Percentiles rank a stretch among this genome's conserved stretches.
These are phyloP conservation scores for Cicer chorassanicum DNA, from an alignment of 306 rosid species.

Conservation along the genomic window DNA sequence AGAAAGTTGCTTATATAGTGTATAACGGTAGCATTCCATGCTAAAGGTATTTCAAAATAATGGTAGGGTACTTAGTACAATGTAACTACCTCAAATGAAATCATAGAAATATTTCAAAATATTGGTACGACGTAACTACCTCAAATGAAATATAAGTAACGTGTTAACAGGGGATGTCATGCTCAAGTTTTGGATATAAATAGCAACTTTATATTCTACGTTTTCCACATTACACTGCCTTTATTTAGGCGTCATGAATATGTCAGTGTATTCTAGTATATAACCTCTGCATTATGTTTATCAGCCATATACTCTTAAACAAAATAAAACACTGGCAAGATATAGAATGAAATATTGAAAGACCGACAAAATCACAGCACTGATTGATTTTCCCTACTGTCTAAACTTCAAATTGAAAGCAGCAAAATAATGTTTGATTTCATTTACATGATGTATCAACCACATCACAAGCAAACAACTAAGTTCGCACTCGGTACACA, in stretches of 20 bases:
- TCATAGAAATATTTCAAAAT: not conserved
- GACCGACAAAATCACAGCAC: not conserved
- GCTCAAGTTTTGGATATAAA: not conserved
- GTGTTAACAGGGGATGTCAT: not conserved
- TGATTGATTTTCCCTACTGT: slow-evolving; percentile 21
- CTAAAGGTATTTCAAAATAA: not conserved
- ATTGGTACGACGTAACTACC: not conserved
- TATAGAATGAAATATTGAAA: not conserved
- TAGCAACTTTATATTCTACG: not conserved
- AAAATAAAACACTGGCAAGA: not conserved
- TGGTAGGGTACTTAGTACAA: not conserved
- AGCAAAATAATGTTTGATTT: slow-evolving; percentile 13
- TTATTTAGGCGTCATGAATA: not conserved
- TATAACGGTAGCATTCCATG: not conserved
- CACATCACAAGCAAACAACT: slow-evolving; percentile 41
- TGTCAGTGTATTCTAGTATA: not conserved
- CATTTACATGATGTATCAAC: slow-evolving; percentile 44
- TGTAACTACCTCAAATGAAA: not conserved
- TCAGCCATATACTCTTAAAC: not conserved
- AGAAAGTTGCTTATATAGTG: slow-evolving; percentile 44
- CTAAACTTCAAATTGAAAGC: slow-evolving; percentile 24
- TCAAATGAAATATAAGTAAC: not conserved
- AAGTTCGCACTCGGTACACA: slow-evolving; percentile 37
- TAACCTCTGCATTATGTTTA: slow-evolving; percentile 5
- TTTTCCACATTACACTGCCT: not conserved